Evolutionary conservation across 805 yeast genomes (phyloP), one percentile per base, ranked within the genome.

Genomic region (Debaryomyces hansenii): DNA sequence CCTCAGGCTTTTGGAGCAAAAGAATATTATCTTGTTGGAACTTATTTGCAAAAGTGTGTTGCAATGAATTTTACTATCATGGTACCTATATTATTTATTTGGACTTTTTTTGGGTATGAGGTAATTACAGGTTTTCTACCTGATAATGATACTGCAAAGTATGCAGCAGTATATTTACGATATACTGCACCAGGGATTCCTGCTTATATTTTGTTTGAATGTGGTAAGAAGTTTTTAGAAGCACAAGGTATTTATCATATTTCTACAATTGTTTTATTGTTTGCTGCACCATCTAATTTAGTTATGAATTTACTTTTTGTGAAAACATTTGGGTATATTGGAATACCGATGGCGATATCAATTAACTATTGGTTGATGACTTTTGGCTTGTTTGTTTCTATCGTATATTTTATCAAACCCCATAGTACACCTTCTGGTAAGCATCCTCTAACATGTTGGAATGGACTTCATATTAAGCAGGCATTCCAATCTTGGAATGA

Each of bases 1-100:
- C 85, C 96, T 1, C 95, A 88, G 63, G 91, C 95, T 0, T 88
- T 79, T 62, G 96, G 96, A 7, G 86, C 94, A 5, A 86, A 85
- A 18, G 79, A 84, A 46, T 77, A 74, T 49, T 73, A 78, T 39
- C 73, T 83, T 50, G 95, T 88, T 3, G 94, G 95, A 0, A 60
- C 81, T 14, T 88, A 87, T 63, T 69, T 85, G 54, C 94, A 87
- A 62, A 77, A 87, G 55, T 86, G 91, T 58, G 74, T 83, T 21
- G 74, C 82, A 1, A 74, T 90, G 51, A 79, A 88, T 2, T 65
- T 84, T 29, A 51, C 75, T 6, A 64, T 78, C 4, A 70, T 72
- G 69, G 11, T 66, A 4, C 79, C 79, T 4, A 59, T 74, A 18
- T 58, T 72, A 37, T 32, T 72, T n/a, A 48, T 64, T 10, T 74